Evolutionary conservation across 108 stramenopile species (phyloP).

Genomic region (Chaetoceros tenuissimus): DNA sequence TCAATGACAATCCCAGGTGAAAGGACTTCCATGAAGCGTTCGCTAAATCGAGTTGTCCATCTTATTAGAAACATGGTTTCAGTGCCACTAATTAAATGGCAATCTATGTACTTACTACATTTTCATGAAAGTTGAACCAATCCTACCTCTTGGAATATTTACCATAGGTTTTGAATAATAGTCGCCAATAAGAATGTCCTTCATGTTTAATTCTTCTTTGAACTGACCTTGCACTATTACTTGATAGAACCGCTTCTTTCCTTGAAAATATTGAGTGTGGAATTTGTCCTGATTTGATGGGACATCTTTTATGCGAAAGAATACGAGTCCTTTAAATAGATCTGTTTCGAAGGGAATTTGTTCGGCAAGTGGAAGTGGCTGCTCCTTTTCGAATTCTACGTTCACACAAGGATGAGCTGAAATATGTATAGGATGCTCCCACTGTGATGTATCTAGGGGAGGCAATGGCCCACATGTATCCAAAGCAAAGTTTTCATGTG

Average conservation of each 20-base stretch:
- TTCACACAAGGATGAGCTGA: neutral
- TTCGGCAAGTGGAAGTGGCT: neutral
- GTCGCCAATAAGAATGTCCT: constrained; percentile 45
- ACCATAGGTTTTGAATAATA: constrained; percentile 36
- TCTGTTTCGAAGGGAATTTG: neutral
- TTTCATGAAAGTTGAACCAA: neutral
- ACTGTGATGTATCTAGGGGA: neutral
- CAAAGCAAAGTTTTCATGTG: too few relatives aligned
- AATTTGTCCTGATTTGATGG: neutral
- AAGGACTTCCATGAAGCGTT: constrained; percentile 6
- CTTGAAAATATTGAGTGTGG: constrained; percentile 30
- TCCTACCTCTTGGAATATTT: constrained; percentile 4
- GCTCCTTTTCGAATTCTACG: neutral
- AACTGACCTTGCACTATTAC: constrained; percentile 50
- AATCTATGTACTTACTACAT: constrained; percentile 1
- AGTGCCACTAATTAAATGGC: too few relatives aligned
- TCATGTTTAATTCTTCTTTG: constrained; percentile 37
- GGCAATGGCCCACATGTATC: neutral
- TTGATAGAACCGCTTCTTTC: constrained; percentile 45
- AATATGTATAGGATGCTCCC: neutral
- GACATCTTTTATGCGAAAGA: neutral
- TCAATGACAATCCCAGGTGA: constrained; percentile 14
- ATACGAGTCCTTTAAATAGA: neutral
- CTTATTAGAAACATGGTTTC: too few relatives aligned
- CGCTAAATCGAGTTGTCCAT: neutral